Evolutionary conservation across 2,329 filamentous ascomycete species (phyloP).

Genomic region (Aspergillus fumigatus): DNA sequence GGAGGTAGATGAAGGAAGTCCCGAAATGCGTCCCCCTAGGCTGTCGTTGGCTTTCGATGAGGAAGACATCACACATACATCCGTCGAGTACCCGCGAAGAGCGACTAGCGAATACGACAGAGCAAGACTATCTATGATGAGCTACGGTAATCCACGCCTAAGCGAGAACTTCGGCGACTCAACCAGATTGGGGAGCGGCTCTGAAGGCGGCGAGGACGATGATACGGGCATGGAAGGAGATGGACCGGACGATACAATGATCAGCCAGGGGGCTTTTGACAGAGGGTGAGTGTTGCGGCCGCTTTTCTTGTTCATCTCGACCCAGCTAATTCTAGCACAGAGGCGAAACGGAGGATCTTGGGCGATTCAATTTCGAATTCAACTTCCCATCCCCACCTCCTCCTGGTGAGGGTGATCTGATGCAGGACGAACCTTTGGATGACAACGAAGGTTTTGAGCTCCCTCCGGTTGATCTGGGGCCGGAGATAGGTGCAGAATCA

Average conservation of each 20-base stretch:
- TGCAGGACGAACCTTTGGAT: slow-evolving; percentile 26
- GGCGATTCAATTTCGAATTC: slow-evolving; percentile 39
- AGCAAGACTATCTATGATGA: slow-evolving; percentile 39
- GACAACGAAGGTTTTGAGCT: slow-evolving; percentile 35
- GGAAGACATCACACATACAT: slow-evolving; percentile 38
- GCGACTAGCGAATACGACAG: slow-evolving; percentile 36
- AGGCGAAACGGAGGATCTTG: slow-evolving; percentile 42
- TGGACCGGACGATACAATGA: slow-evolving; percentile 31
- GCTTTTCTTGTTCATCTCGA: neutral
- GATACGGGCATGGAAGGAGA: slow-evolving; percentile 34
- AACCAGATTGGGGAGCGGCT: slow-evolving; percentile 43
- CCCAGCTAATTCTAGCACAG: slow-evolving; percentile 20
- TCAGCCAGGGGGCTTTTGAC: slow-evolving; percentile 37
- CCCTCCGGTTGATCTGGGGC: slow-evolving; percentile 23
- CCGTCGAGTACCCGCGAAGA: slow-evolving; percentile 42
- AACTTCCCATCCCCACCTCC: slow-evolving; percentile 36
- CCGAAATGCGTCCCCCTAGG: slow-evolving; percentile 34
- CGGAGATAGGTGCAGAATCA: slow-evolving; percentile 21
- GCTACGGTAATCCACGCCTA: slow-evolving; percentile 39
- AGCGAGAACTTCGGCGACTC: slow-evolving; percentile 51
- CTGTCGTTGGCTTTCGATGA: slow-evolving; percentile 43
- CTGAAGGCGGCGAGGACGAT: slow-evolving; percentile 29
- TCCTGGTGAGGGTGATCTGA: slow-evolving; percentile 24
- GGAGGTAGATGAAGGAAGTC: slow-evolving; percentile 39
- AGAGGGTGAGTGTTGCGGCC: slow-evolving; percentile 26